phyloP scores from a whole-genome alignment of 1,284 basidiomycete species.

The Vanrija sp. region DNA sequence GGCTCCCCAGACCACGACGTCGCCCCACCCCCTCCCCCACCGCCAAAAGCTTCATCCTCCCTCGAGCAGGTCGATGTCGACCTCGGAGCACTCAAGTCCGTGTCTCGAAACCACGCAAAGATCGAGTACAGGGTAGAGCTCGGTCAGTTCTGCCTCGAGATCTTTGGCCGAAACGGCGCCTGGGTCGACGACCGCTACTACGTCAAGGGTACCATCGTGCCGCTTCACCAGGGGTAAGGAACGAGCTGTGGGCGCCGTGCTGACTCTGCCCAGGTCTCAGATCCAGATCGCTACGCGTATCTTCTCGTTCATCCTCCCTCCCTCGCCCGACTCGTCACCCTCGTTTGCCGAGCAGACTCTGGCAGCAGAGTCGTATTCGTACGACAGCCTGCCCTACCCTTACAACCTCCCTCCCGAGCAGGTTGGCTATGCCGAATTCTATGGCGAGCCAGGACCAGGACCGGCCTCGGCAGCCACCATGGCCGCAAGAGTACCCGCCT shows the following conservation, averaged over 20 bases:
- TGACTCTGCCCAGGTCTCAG: slow-evolving; percentile 65
- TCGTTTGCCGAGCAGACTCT: slow-evolving; percentile 22
- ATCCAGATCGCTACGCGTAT: slow-evolving; percentile 98
- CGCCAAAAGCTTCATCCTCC: slow-evolving; percentile 22
- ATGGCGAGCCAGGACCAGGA: slow-evolving; percentile 37
- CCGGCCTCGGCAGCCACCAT: slow-evolving; percentile 33
- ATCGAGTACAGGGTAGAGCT: slow-evolving; percentile 62
- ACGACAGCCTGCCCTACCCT: slow-evolving; percentile 36
- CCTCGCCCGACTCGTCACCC: slow-evolving; percentile 40
- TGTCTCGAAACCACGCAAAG: slow-evolving; percentile 91
- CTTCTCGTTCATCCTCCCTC: slow-evolving; percentile 91
- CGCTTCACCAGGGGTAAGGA: slow-evolving; percentile 72
- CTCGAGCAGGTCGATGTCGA: slow-evolving; percentile 80
- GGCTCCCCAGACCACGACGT: background rate
- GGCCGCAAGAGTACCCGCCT: slow-evolving; percentile 33
- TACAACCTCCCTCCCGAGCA: slow-evolving; percentile 42
- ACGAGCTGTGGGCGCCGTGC: background rate
- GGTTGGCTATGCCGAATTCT: slow-evolving; percentile 42
- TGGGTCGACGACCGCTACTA: slow-evolving; percentile 97
- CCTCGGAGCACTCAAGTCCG: slow-evolving; percentile 92
- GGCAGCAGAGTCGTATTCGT: slow-evolving; percentile 18
- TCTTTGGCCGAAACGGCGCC: slow-evolving; percentile 91
- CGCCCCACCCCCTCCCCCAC: slow-evolving; percentile 27
- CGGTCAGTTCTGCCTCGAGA: slow-evolving; percentile 84
- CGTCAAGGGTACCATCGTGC: slow-evolving; percentile 76